These are phyloP conservation scores for Triangularia setosa DNA, from an alignment of 2,329 filamentous ascomycete genomes.

Conservation along the genomic window DNA sequence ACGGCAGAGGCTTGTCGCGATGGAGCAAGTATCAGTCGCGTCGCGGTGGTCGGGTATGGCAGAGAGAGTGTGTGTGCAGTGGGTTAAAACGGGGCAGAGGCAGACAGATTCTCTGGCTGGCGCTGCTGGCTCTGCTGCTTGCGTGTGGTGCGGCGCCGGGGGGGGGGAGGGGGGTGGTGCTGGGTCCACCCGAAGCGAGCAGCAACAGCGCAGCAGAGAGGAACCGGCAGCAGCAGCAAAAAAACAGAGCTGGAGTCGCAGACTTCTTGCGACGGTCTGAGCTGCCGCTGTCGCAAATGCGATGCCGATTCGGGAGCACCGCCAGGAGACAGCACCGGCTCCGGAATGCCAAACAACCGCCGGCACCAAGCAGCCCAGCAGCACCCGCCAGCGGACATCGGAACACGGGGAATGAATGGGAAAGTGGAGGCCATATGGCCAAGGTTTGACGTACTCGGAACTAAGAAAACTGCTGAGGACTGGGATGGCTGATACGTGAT, in stretches of 20 bases:
- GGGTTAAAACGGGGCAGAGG: slow-evolving; percentile 25
- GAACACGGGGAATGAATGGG: slow-evolving; percentile 22
- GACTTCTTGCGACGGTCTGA: not conserved
- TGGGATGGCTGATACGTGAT: slow-evolving; percentile 8
- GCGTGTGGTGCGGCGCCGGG: slow-evolving; percentile 16
- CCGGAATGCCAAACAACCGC: slow-evolving; percentile 14
- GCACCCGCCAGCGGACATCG: slow-evolving; percentile 13
- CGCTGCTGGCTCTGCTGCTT: slow-evolving; percentile 9
- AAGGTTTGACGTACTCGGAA: slow-evolving; percentile 14
- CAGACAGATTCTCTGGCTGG: slow-evolving; percentile 24
- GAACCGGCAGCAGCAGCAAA: slow-evolving; percentile 4
- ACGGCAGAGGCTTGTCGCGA: slow-evolving; percentile 44
- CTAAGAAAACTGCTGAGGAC: not conserved
- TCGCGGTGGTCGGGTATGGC: slow-evolving; percentile 35
- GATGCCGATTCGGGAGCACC: not conserved
- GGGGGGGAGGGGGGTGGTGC: not conserved
- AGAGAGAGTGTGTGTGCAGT: slow-evolving; percentile 27
- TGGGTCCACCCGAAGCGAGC: slow-evolving; percentile 20
- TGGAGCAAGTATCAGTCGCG: slow-evolving; percentile 39
- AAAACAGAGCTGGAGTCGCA: not conserved
- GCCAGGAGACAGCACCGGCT: slow-evolving; percentile 4
- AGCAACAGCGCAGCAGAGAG: slow-evolving; percentile 9
- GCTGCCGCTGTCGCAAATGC: not conserved
- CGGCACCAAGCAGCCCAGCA: slow-evolving; percentile 9
- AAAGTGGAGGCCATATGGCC: slow-evolving; percentile 24